These are phyloP conservation scores for Candida dajiaensis DNA, from an alignment of 805 yeast species.

Conservation along the genomic window DNA sequence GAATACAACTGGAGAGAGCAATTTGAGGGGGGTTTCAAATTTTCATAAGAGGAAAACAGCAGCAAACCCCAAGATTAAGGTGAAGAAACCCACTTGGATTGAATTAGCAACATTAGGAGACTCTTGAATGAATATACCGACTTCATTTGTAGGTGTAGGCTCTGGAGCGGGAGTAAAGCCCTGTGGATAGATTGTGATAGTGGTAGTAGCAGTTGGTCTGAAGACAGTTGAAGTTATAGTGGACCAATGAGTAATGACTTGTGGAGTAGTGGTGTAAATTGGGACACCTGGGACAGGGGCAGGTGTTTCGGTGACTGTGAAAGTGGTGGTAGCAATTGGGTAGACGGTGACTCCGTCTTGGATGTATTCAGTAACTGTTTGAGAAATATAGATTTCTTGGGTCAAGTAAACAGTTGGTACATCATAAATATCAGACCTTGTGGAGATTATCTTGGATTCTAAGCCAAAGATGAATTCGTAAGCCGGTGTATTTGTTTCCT, in stretches of 20 bases:
- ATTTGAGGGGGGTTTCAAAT: too few relatives aligned
- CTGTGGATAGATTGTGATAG: neutral
- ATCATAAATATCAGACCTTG: constrained; percentile 13
- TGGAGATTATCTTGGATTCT: constrained; percentile 7
- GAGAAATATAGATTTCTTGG: constrained; percentile 3
- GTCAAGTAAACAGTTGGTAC: constrained; percentile 11
- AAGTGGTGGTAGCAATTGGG: constrained; percentile 16
- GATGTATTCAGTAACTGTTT: constrained; percentile 13
- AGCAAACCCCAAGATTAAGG: neutral
- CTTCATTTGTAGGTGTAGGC: constrained; percentile 1
- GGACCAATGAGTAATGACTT: constrained; percentile 4
- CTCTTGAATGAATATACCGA: neutral
- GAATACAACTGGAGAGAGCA: too few relatives aligned
- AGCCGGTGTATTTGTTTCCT: constrained; percentile 2
- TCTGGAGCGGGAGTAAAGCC: constrained; percentile 1
- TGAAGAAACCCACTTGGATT: neutral
- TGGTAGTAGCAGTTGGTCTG: neutral
- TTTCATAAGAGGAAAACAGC: neutral
- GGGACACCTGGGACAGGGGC: neutral
- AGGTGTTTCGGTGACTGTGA: constrained; percentile 7
- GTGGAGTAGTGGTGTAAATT: constrained; percentile 1
- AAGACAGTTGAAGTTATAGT: neutral
- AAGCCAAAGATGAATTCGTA: constrained; percentile 13
- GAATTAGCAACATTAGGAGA: constrained; percentile 2
- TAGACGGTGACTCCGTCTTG: constrained; percentile 6